Base-by-base conservation (phyloP, 2,329 filamentous ascomycete genomes). In the Colletotrichum melonis region DNA sequence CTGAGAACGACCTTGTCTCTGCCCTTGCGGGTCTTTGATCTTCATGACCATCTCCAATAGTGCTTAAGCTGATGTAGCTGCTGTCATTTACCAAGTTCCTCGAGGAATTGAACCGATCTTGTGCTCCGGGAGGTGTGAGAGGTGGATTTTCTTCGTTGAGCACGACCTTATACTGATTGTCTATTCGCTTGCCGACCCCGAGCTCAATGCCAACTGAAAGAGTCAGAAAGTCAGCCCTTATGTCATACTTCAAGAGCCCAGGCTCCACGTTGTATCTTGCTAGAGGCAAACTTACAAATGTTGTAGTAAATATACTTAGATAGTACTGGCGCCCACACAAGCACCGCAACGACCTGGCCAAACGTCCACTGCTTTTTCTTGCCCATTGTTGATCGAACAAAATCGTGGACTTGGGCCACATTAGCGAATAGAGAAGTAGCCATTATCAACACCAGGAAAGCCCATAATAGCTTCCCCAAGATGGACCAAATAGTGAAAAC, bases 261-360 rank as follows among this genome's bases (percentile, higher is more conserved):
- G 28, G 28, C 16, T 14, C 3, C 57, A 14, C 11, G 1, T 19
- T 9, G 4, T 5, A 19, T 32, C 14, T 5, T 46, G 42, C 16
- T 3, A n/a, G 19, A 60, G 5, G 22, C 5, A 28, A 7, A 71
- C 76, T 76, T 67, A 77, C 76, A 78, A 8, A 74, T 59, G n/a
- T 75, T 76, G 42, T 67, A 76, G 55, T 77, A 78, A 4, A 76
- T 68, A 52, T 69, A 76, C 70, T 76, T 78, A 16, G 58, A 58
- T 55, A 75, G 42, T 8, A 77, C 75, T 1, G 77, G 78, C 4
- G 76, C 77, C 78, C 77, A 79, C 0, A 78, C 73, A 56, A 77
- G 71, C 4, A 78, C 72, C 16, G 78, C 77, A 8, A 79, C 75
- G 24, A 79, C 49, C 54, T 79, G 78, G 12, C 78, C 78, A 56